Evolutionary conservation across 768 basidiomycete species (phyloP), one percentile per base, ranked within the genome.

Genomic region (Trametes punicea): DNA sequence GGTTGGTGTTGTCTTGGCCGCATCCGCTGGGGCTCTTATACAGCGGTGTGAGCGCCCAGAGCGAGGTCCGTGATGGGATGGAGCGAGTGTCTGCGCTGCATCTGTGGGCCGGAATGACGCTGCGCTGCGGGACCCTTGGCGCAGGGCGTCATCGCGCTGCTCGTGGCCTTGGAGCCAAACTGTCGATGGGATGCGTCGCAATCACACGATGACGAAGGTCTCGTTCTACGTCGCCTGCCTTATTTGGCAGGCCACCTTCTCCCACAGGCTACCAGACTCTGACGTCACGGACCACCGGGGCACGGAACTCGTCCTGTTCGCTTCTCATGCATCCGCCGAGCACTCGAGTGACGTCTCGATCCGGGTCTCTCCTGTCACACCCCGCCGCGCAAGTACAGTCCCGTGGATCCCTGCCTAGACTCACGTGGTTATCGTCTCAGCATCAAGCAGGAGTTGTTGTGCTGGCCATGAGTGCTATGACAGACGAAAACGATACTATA

Each of bases 91-190:
- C 21, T 15, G n/a, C 26, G 27, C 45, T 46, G 33, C 20, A 51
- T 31, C 15, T 39, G 10, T 42, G 41, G 52, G 45, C 44, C 52
- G 44, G 44, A 9, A 54, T 54, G 52, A 54, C 52, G 52, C 44
- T 29, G 34, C 23, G 31, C 27, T 2, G 25, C 31, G 39, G 20
- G 39, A 20, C 25, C 8, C 39, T 29, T 39, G 33, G 51, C 6
- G 42, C 52, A 9, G 41, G 29, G 52, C 52, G 52, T 54, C 52
- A 54, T 54, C 25, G 33, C 42, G 42, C 31, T 46, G 52, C 38
- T 44, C 29, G 30, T 21, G 15, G 8, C 39, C n/a, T n/a, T n/a
- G n/a, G n/a, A 23, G 9, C 6, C 20, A 20, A 10, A 9, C 10
- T 33, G 25, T 45, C 8, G 4, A 11, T 13, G 26, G 26, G 50